These are phyloP conservation scores for Plantago major DNA, from an alignment of 257 asterid species.

Conservation along the genomic window DNA sequence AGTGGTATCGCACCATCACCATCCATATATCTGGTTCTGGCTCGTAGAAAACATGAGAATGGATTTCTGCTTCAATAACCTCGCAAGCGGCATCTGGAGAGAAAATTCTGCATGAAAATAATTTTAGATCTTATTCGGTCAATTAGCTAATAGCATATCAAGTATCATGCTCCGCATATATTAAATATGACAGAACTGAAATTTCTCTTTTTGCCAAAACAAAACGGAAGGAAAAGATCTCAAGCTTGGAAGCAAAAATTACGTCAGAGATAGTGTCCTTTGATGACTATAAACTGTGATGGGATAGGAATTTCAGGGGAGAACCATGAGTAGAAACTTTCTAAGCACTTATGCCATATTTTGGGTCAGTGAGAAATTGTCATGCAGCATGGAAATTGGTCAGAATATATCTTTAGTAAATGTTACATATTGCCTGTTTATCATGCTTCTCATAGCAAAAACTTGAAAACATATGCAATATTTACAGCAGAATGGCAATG, in stretches of 20 bases:
- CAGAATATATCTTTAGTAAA: no score
- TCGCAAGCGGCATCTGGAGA: constrained; percentile 96
- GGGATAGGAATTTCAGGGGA: background rate
- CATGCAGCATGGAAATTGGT: no score
- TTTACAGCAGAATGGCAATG: no score
- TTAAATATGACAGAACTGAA: constrained; percentile 8
- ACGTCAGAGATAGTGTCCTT: background rate
- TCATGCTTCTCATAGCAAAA: no score
- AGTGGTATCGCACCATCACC: constrained; percentile 73
- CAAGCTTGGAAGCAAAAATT: background rate
- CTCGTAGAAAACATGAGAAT: constrained; percentile 88
- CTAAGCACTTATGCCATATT: background rate
- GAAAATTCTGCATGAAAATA: constrained; percentile 61
- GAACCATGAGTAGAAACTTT: background rate
- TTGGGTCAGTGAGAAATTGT: no score
- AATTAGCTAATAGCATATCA: constrained; percentile 8
- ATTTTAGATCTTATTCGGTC: constrained; percentile 7
- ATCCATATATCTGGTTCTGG: constrained; percentile 99
- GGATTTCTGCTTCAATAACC: constrained; percentile 91
- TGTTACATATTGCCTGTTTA: no score
- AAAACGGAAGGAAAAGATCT: background rate
- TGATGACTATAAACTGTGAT: background rate
- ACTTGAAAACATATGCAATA: no score
- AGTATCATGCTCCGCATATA: constrained; percentile 3
- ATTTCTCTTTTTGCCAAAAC: no score